Base-by-base conservation (phyloP, 768 basidiomycete species). In the Collybia sordida region DNA sequence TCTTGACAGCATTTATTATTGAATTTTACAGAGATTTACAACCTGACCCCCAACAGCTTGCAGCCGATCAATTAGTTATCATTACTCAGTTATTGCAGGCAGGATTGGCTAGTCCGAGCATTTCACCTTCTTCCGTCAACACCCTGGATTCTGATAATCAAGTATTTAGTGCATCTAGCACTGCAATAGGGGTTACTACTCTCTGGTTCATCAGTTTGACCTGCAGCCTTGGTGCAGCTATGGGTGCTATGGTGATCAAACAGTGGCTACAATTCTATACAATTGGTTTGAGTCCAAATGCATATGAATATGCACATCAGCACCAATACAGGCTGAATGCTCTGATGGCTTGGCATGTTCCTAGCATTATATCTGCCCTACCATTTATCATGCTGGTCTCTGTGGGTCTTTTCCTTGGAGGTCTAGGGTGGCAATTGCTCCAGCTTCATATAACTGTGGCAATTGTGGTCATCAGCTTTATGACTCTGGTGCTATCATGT, bases 321-420 rank as follows among this genome's bases (percentile, higher is more conserved):
- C 49, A 56, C 19, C 60, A 60, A 42, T 55, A 51, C 35, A 46
- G 59, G 23, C 50, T 51, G 21, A 51, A 52, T 54, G 54, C 59
- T 35, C 41, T 62, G 9, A 22, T 47, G 18, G 43, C 39, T 21
- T 62, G 60, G 60, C 53, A 58, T 45, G 57, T 62, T 14, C 52
- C 53, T 40, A 50, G 41, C 17, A 55, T 60, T n/a, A 53, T 61
- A 6, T 55, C 53, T 23, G 44, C 56, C 5, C 38, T 59, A 23
- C 60, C 60, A 19, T 56, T 57, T 19, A 36, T 59, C 4, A 59
- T 61, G 59, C 55, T 61, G n/a, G 15, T 55, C 17, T 53, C 59
- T 46, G 59, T 61, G 31, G 53, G 46, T 11, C 42, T 61, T 5
- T 61, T 61, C 47, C 48, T 61, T 41, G 45, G 43, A 12, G 59